These are phyloP conservation scores for Fagopyrum homotropicum DNA, from an alignment of 148 eudicot species.

Conservation along the genomic window DNA sequence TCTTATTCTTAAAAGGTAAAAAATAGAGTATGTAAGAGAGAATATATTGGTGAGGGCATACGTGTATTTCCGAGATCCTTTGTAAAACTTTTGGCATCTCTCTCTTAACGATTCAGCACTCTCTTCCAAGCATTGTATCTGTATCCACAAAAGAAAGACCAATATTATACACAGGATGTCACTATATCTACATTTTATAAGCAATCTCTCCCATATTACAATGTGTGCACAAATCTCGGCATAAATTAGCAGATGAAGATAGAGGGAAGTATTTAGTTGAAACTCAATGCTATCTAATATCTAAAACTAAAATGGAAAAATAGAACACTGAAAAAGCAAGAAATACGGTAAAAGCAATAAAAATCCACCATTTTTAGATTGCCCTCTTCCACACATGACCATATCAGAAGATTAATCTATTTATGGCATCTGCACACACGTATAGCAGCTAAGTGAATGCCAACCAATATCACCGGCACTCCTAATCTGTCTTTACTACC, in stretches of 20 bases:
- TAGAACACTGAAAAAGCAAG: neutral
- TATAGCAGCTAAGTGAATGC: neutral
- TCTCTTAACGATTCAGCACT: constrained; percentile 89
- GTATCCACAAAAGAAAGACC: constrained; percentile 15
- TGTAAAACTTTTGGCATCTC: constrained; percentile 78
- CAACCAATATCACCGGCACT: constrained; percentile 4
- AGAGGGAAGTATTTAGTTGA: neutral
- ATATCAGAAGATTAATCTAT: neutral
- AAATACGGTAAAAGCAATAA: neutral
- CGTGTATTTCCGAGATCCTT: constrained; percentile 98
- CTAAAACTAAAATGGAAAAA: neutral
- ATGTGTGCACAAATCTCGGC: neutral
- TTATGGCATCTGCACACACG: neutral
- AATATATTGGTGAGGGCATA: constrained; percentile 29
- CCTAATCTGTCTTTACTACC: neutral
- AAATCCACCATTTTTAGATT: neutral
- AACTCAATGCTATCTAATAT: neutral
- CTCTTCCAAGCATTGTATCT: constrained; percentile 90
- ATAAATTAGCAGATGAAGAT: neutral
- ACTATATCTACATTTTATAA: neutral
- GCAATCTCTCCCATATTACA: neutral
- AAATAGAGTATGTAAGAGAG: neutral
- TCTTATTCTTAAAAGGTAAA: neutral
- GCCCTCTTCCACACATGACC: neutral
- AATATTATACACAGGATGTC: neutral